Conservation (phyloP, 2,329 filamentous ascomycete species). For the Rhynchosporium agropyri region DNA sequence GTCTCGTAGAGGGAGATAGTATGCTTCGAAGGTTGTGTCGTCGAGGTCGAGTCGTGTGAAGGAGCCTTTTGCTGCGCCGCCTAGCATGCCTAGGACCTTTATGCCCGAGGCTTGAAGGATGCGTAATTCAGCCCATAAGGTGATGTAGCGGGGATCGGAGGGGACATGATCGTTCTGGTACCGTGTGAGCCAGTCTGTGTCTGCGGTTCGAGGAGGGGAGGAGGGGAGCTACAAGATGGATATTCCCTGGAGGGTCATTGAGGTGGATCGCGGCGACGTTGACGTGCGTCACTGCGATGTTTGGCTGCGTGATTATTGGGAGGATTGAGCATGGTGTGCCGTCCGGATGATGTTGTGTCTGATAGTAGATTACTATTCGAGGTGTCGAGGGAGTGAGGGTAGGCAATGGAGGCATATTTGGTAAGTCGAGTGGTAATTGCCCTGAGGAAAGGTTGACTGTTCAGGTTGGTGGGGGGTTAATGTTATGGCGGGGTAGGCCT, state of each 20-base stretch:
- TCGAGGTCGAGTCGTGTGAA: slow-evolving; percentile 63
- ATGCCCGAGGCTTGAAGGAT: slow-evolving; percentile 73
- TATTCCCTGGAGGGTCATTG: slow-evolving; percentile 62
- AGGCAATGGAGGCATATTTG: slow-evolving; percentile 39
- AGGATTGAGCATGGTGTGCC: slow-evolving; percentile 61
- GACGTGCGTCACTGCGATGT: slow-evolving; percentile 73
- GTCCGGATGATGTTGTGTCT: slow-evolving; percentile 61
- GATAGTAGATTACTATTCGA: slow-evolving; percentile 61
- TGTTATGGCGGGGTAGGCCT: neutral
- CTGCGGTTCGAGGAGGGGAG: slow-evolving; percentile 74
- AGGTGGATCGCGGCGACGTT: slow-evolving; percentile 87
- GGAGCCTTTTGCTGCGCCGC: slow-evolving; percentile 78
- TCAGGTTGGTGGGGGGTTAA: slow-evolving; percentile 4
- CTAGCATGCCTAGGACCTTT: slow-evolving; percentile 83
- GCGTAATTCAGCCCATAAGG: slow-evolving; percentile 77
- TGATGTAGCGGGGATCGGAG: slow-evolving; percentile 65
- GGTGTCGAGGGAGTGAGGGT: slow-evolving; percentile 29
- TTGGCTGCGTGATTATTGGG: slow-evolving; percentile 50
- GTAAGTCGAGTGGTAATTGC: neutral
- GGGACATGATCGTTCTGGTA: slow-evolving; percentile 77
- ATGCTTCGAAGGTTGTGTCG: slow-evolving; percentile 66
- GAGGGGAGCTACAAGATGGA: slow-evolving; percentile 50
- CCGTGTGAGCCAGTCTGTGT: slow-evolving; percentile 47
- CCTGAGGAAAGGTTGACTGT: neutral
- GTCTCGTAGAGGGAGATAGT: slow-evolving; percentile 69